Evolutionary conservation across 768 basidiomycete genomes (phyloP).

Genomic region (Mycena latifolia): DNA sequence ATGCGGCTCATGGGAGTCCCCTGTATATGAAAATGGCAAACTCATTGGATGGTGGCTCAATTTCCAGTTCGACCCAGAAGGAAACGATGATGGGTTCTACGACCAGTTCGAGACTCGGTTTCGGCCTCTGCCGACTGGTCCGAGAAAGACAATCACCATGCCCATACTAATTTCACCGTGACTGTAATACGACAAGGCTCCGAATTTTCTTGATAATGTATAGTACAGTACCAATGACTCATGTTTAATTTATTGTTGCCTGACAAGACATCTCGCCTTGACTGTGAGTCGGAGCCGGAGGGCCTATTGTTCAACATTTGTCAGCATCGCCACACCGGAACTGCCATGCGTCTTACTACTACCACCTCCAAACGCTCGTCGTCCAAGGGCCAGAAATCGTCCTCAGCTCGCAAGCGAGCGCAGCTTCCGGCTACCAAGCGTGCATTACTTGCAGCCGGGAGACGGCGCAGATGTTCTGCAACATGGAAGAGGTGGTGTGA

Average conservation of each 20-base stretch:
- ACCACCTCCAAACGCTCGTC: not conserved
- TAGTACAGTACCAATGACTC: too few species aligned
- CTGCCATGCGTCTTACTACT: not conserved
- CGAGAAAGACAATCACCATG: not conserved
- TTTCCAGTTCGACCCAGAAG: slow-evolving; percentile 4
- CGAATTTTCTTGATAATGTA: not conserved
- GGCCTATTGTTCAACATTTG: not conserved
- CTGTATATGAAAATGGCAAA: not conserved
- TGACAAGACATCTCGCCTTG: too few species aligned
- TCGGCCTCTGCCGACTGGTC: not conserved
- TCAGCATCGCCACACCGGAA: not conserved
- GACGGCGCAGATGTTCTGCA: not conserved
- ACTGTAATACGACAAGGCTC: not conserved
- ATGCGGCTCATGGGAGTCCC: slow-evolving; percentile 5
- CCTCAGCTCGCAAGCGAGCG: not conserved
- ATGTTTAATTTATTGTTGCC: too few species aligned
- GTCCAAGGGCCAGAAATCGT: not conserved
- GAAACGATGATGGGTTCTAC: slow-evolving; percentile 4
- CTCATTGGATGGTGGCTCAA: slow-evolving; percentile 1
- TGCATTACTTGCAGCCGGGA: not conserved
- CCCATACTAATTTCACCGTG: not conserved
- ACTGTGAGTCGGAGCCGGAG: not conserved
- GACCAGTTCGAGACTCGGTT: slow-evolving; percentile 3
- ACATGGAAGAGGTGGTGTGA: not conserved
- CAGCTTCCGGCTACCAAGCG: too few species aligned